Base-by-base conservation (phyloP, 805 yeast genomes). In the Tetrapisispora nanseiensis region DNA sequence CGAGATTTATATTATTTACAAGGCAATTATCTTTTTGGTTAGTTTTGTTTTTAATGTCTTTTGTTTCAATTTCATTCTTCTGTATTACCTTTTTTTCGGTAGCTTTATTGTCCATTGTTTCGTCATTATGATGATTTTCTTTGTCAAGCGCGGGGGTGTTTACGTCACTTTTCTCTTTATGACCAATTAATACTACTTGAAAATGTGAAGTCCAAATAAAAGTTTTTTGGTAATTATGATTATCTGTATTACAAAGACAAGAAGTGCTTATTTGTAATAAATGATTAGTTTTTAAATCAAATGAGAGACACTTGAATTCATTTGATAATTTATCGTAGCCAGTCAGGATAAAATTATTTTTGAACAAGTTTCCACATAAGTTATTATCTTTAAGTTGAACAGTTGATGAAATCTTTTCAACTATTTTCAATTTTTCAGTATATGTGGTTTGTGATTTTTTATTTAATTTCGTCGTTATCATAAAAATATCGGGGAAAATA, bases 131-230 rank as follows among this genome's bases (percentile, higher is more conserved):
- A 8, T 9, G 4, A 22, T 33, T 33, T 33, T 22, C 22, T n/a
- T 15, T 9, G 8, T 22, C 24, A 21, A n/a, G 3, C n/a, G 12
- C 16, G 15, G 12, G 18, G 21, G 4, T 33, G 13, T 33, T 10
- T 5, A 21, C 7, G 11, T 19, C 36, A 18, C n/a, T 10, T 28
- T 28, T 32, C 21, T 12, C 13, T 20, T 32, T 32, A 13, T 22
- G 6, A 0, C 92, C 92, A 22, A 83, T 51, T 23, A 80, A 59
- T 1, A 80, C 62, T 1, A 80, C 77, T 55, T 76, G 78, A 55
- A 82, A 89, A 59, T 83, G 92, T 0, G 89, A 80, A 21, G 72
- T 72, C 94, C 94, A 83, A 1, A 77, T 78, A 59, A 72, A 78
- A 0, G 82, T 76, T 47, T 76, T 78, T 75, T 83, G 76, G 41